Conservation (phyloP, 2,329 filamentous ascomycete genomes). For the Amphichorda felina region DNA sequence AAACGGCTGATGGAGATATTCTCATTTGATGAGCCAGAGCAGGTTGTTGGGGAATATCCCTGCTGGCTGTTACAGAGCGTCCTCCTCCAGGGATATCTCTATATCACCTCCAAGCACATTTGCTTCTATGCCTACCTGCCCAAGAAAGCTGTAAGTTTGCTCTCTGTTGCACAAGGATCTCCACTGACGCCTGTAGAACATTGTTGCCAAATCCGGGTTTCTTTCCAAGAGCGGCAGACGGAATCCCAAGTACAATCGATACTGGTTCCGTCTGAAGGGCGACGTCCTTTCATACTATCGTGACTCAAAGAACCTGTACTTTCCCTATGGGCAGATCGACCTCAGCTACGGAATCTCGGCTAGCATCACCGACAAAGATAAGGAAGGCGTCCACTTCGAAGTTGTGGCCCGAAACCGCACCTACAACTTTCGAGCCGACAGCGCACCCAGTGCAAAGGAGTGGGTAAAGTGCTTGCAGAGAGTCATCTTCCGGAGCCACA, state of each 20-base stretch:
- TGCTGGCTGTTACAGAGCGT: conserved; percentile 91
- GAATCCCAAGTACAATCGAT: conserved; percentile 77
- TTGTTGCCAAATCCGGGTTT: conserved; percentile 75
- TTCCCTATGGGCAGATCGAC: conserved; percentile 84
- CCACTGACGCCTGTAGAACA: conserved; percentile 34
- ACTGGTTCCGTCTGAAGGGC: conserved; percentile 88
- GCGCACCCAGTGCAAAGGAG: conserved; percentile 76
- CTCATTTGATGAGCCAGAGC: conserved; percentile 67
- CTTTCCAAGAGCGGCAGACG: conserved; percentile 79
- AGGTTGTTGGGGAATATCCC: conserved; percentile 83
- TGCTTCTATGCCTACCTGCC: conserved; percentile 98
- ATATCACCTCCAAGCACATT: conserved; percentile 84
- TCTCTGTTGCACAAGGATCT: background rate
- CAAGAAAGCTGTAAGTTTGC: conserved; percentile 62
- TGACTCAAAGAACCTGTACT: conserved; percentile 77
- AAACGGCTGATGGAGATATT: conserved; percentile 74
- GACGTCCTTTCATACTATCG: conserved; percentile 86
- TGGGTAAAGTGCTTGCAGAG: conserved; percentile 93
- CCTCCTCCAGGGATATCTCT: conserved; percentile 87
- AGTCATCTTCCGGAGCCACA: conserved; percentile 90
- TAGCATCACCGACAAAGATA: conserved; percentile 63
- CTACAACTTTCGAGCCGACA: conserved; percentile 85
- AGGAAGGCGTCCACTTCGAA: conserved; percentile 65
- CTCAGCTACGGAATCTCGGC: conserved; percentile 85
- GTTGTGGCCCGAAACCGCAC: conserved; percentile 73